Evolutionary conservation across 176 grass and related monocot genomes (phyloP).

Genomic region (Aegilops speltoides): DNA sequence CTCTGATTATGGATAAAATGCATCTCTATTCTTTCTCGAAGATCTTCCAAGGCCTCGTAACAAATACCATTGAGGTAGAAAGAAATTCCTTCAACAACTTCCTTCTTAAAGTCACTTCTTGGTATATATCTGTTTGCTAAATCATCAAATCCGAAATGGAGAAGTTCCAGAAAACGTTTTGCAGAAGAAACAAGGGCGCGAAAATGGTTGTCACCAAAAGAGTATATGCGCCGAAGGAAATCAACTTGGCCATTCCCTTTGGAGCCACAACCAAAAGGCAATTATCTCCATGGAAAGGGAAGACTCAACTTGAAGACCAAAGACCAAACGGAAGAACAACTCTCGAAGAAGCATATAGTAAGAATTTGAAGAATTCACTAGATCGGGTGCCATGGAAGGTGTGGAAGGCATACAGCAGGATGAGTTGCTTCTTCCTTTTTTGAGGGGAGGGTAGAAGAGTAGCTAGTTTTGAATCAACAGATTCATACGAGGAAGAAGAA

Average conservation of each 20-base stretch:
- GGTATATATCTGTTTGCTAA: neutral
- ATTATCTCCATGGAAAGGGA: slow-evolving; percentile 50
- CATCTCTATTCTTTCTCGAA: neutral
- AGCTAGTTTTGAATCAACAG: neutral
- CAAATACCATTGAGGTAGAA: slow-evolving; percentile 33
- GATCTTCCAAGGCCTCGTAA: neutral
- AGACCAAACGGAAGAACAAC: slow-evolving; percentile 45
- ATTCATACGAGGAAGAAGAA: neutral
- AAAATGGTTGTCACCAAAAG: neutral
- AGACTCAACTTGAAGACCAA: slow-evolving; percentile 39
- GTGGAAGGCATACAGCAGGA: neutral
- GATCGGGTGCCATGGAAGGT: slow-evolving; percentile 11
- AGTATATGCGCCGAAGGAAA: neutral
- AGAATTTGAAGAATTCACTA: neutral
- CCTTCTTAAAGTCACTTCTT: neutral
- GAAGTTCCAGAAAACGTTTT: neutral
- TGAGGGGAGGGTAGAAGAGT: neutral
- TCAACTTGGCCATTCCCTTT: slow-evolving; percentile 18
- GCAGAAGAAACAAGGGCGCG: neutral
- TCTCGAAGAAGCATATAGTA: slow-evolving; percentile 17
- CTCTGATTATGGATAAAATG: neutral
- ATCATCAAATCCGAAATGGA: neutral
- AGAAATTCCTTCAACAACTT: slow-evolving; percentile 13
- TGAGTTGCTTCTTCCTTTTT: neutral
- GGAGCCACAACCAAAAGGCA: slow-evolving; percentile 64